phyloP scores from a whole-genome alignment of 768 basidiomycete species.

The Calocybe cyanea region DNA sequence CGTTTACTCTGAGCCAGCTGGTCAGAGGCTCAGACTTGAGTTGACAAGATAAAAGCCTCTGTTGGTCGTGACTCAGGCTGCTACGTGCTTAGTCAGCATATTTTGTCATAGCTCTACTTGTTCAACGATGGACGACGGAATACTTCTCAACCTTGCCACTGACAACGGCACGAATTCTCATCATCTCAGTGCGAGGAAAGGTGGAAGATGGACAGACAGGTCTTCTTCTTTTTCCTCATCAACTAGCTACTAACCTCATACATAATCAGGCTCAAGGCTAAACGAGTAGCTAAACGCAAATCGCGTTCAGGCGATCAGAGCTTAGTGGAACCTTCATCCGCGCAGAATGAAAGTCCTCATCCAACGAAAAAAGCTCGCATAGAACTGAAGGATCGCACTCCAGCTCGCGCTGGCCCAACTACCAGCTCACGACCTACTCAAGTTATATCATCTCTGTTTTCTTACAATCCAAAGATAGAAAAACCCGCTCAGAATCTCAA shows the following conservation, averaged over 20 bases:
- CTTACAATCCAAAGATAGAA: constrained; percentile 74
- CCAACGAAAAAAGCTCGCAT: constrained; percentile 43
- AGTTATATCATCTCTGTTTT: constrained; percentile 87
- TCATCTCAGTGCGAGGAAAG: constrained; percentile 36
- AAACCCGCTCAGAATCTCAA: constrained; percentile 25
- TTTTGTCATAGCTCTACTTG: neutral
- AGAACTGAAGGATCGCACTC: constrained; percentile 17
- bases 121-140: constrained; percentile 60
- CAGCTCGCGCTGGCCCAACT: constrained; percentile 20
- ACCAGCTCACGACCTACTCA: constrained; percentile 39
- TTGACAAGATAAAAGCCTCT: no score
- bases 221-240: constrained; percentile 29
- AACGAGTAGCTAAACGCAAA: constrained; percentile 64
- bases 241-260: constrained; percentile 14
- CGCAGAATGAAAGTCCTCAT: constrained; percentile 26
- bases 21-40: no score
- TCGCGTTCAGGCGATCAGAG: constrained; percentile 32
- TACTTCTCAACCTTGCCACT: constrained; percentile 68
- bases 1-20: no score
- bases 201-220: constrained; percentile 80
- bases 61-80: no score
- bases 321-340: constrained; percentile 6
- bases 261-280: constrained; percentile 62
- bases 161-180: constrained; percentile 29
- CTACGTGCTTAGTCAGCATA: constrained; percentile 26